Base-by-base conservation (phyloP, 805 yeast species). In the Candida easanensis region DNA sequence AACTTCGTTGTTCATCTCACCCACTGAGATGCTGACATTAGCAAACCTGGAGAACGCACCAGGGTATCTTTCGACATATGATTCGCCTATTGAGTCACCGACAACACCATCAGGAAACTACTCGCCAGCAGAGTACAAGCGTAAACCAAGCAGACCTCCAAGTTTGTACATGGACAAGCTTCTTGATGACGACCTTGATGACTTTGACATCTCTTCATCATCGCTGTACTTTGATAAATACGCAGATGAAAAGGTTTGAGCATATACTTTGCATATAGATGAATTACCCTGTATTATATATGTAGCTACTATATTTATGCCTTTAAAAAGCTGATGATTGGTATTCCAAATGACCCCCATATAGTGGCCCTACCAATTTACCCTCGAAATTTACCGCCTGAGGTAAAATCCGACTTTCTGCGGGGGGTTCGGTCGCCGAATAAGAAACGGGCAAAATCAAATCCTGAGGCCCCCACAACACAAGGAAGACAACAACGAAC, bases 1-100 rank as follows among this genome's bases (percentile, higher is more conserved):
- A 46, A 60, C 62, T 10, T 74, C 80, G 4, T 64, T 77, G 73
- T 75, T 74, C 45, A 65, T 77, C 16, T 74, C 80, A 20, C 82
- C 82, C 2, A 74, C 77, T 4, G 68, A 68, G 46, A 64, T 73
- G 43, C 50, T 71, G 32, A 60, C 57, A 8, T 15, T 36, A 42
- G 48, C 46, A 13, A 41, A 33, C 49, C 34, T 38, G 42, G 34
- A 20, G 2, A 14, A 36, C 10, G 40, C 22, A n/a, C n/a, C n/a
- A 2, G 42, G 51, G 4, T 47, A 48, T 28, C 27, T 52, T 13
- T 37, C 34, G 5, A 31, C 30, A 9, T 38, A 39, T 6, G 47
- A 50, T 27, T 53, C 60, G 3, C 60, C 60, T 15, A 58, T 58
- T 9, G 56, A 55, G 3, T 53, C 61, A 1, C 60, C 62, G 11